Conservation (phyloP, 352 stramenopile species). For the Pythium coloratum region DNA sequence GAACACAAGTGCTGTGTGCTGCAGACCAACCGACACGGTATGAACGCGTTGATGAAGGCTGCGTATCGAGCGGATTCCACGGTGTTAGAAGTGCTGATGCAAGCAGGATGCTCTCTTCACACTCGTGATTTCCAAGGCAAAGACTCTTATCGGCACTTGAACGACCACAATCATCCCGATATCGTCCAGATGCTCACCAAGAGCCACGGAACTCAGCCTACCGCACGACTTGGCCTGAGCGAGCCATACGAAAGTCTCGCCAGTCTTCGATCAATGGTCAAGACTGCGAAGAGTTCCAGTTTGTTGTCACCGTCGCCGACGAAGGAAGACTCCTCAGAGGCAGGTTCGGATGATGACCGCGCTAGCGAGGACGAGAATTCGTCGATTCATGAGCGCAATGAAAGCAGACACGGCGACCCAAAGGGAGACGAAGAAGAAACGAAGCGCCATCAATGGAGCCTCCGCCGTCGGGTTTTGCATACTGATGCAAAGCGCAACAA, state of each 20-base stretch:
- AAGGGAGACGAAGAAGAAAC: background rate
- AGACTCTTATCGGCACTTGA: conserved; percentile 44
- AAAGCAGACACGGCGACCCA: background rate
- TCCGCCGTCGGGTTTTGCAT: conserved; percentile 40
- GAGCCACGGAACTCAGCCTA: background rate
- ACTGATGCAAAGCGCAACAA: conserved; percentile 25
- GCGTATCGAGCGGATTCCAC: conserved; percentile 40
- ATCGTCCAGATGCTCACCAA: conserved; percentile 37
- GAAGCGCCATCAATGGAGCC: conserved; percentile 31
- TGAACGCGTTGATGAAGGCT: conserved; percentile 47
- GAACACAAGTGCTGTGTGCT: conserved; percentile 39
- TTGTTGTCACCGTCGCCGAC: background rate
- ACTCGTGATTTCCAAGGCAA: conserved; percentile 47
- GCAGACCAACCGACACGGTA: conserved; percentile 47
- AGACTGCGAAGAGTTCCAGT: background rate
- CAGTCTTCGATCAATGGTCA: background rate
- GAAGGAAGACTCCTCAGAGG: background rate
- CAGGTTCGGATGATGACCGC: background rate
- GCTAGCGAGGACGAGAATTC: background rate
- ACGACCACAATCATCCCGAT: conserved; percentile 43
- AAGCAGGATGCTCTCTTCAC: conserved; percentile 35
- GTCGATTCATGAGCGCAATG: background rate
- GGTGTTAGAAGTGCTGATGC: conserved; percentile 43
- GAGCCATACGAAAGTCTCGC: background rate
- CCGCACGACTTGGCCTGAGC: background rate